Conservation (phyloP, 768 basidiomycete genomes). For the Ephemerocybe angulata region DNA sequence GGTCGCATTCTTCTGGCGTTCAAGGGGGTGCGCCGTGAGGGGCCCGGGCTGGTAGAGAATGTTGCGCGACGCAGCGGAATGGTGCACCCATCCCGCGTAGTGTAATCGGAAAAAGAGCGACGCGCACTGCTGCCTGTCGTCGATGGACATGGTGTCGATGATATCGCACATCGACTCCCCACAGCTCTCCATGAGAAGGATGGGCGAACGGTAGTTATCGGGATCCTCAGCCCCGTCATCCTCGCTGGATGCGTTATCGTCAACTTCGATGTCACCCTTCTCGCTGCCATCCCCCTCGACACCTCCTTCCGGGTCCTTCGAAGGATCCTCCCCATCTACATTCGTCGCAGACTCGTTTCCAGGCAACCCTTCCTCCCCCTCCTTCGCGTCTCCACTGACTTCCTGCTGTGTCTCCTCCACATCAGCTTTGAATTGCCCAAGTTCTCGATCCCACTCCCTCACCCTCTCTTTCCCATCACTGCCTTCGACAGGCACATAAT, state of each 20-base stretch:
- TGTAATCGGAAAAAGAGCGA: conserved; percentile 36
- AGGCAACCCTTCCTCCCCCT: neutral
- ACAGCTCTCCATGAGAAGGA: conserved; percentile 44
- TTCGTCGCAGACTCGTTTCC: neutral
- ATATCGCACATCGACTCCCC: conserved; percentile 25
- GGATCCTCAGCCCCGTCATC: neutral
- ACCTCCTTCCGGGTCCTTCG: neutral
- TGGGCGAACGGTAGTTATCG: conserved; percentile 29
- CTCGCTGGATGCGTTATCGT: neutral
- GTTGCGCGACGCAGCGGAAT: conserved; percentile 36
- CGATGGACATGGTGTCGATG: conserved; percentile 22
- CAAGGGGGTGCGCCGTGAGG: conserved; percentile 15
- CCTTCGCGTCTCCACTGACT: neutral
- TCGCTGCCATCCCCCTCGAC: neutral
- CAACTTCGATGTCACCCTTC: neutral
- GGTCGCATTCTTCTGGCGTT: conserved; percentile 1
- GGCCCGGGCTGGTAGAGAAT: conserved; percentile 36
- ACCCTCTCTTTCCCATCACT: neutral
- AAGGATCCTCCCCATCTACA: neutral
- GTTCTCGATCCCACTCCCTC: conserved; percentile 2
- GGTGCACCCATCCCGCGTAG: conserved; percentile 32
- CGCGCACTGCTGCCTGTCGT: conserved; percentile 42
- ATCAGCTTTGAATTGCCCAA: too few relatives aligned
- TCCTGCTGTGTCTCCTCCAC: conserved; percentile 8
- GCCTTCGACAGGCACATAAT: conserved; percentile 45